Evolutionary conservation across 441 rosid species (phyloP).

Genomic region (Adansonia grandidieri): DNA sequence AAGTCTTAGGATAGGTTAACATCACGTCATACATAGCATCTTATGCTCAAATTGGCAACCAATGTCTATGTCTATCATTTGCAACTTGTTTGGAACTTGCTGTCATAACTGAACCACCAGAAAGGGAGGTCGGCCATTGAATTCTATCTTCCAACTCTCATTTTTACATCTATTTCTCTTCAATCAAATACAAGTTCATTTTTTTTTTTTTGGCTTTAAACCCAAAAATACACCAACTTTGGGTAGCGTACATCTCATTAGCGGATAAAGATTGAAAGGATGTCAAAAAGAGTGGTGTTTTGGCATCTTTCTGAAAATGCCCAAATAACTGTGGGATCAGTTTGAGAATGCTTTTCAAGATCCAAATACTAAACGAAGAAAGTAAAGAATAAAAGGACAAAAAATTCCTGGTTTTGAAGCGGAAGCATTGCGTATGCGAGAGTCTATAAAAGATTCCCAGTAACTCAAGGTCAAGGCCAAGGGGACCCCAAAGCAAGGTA

Average conservation of each 20-base stretch:
- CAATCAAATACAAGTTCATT: background rate
- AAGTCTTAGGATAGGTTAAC: background rate
- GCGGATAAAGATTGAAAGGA: background rate
- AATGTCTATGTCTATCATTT: background rate
- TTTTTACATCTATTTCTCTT: background rate
- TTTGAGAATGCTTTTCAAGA: background rate
- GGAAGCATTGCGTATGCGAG: background rate
- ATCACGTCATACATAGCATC: background rate
- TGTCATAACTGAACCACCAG: conserved; percentile 10
- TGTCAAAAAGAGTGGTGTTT: background rate
- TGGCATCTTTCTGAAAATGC: background rate
- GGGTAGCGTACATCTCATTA: background rate
- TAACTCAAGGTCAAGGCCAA: background rate
- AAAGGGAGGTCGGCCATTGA: conserved; percentile 3
- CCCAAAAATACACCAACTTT: background rate
- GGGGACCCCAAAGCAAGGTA: conserved; percentile 18
- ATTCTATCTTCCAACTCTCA: background rate
- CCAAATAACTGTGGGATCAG: background rate
- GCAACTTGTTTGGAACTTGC: conserved; percentile 11
- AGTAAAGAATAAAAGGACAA: background rate
- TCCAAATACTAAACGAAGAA: background rate
- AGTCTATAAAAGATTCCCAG: conserved; percentile 15
- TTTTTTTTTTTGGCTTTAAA: background rate
- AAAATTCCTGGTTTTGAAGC: background rate
- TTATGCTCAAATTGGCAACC: background rate